Conservation (phyloP, 805 yeast species). For the Tetrapisispora namnaoensis region DNA sequence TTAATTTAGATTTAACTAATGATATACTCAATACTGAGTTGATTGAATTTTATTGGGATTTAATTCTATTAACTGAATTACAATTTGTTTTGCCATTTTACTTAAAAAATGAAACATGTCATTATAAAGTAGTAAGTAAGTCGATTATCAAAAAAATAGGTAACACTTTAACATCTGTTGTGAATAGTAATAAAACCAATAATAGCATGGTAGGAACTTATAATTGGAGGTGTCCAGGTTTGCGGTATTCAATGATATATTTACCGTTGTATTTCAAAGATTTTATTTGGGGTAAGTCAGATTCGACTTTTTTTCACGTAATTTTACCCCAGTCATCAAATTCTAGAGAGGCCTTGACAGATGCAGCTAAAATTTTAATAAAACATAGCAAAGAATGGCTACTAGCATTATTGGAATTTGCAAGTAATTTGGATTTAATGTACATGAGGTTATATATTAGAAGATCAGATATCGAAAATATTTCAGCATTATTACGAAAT, state of each 20-base stretch:
- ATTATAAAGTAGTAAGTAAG: slow-evolving; percentile 5
- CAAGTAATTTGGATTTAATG: slow-evolving; percentile 10
- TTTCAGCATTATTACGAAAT: slow-evolving; percentile 20
- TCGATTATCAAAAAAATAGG: slow-evolving; percentile 11
- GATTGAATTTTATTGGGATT: slow-evolving; percentile 27
- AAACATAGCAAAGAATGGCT: slow-evolving; percentile 18
- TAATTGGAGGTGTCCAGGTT: slow-evolving; percentile 21
- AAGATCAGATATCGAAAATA: slow-evolving; percentile 10
- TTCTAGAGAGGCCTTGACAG: neutral
- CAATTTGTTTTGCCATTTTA: slow-evolving; percentile 13
- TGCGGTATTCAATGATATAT: slow-evolving; percentile 17
- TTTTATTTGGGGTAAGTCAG: slow-evolving; percentile 20
- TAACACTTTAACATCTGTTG: slow-evolving; percentile 4
- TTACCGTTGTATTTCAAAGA: slow-evolving; percentile 18
- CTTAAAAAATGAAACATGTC: slow-evolving; percentile 1
- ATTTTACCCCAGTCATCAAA: slow-evolving; percentile 8
- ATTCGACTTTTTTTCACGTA: slow-evolving; percentile 14
- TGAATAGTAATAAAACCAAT: neutral
- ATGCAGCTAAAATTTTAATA: neutral
- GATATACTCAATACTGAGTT: slow-evolving; percentile 1
- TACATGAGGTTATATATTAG: slow-evolving; percentile 17
- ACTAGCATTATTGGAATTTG: slow-evolving; percentile 22
- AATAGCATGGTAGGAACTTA: neutral
- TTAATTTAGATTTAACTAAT: slow-evolving; percentile 3
- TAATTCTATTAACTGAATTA: slow-evolving; percentile 22